Evolutionary conservation across 1,139 yeast genomes (phyloP).

Genomic region (Candida sp.): DNA sequence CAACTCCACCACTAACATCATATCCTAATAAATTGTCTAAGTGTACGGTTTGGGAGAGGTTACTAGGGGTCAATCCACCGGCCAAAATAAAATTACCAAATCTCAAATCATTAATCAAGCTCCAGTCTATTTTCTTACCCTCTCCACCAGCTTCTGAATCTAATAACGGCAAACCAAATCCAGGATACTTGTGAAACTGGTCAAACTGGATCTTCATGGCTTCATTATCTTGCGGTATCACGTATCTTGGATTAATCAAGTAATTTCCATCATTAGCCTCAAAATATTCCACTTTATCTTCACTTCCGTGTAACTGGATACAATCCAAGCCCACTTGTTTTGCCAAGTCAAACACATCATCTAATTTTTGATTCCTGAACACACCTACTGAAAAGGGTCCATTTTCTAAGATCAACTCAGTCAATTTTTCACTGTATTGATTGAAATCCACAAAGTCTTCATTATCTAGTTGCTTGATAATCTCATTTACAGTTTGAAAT

Average conservation of each 20-base stretch:
- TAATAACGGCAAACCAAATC: slow-evolving; percentile 57
- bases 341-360: slow-evolving; percentile 52
- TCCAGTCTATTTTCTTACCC: slow-evolving; percentile 78
- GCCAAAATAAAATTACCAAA: slow-evolving; percentile 66
- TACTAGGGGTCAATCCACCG: slow-evolving; percentile 82
- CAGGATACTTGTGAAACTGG: slow-evolving; percentile 10
- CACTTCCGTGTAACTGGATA: slow-evolving; percentile 89
- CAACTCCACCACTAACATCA: slow-evolving; percentile 97
- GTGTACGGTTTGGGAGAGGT: slow-evolving; percentile 52
- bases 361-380: slow-evolving; percentile 74
- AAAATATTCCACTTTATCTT: slow-evolving; percentile 56
- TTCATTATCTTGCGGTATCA: slow-evolving; percentile 50
- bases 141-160: slow-evolving; percentile 95
- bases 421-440: slow-evolving; percentile 33
- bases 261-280: slow-evolving; percentile 29
- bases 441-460: slow-evolving; percentile 14
- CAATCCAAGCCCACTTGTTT: slow-evolving; percentile 59
- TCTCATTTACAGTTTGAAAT: slow-evolving; percentile 17
- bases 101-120: slow-evolving; percentile 24
- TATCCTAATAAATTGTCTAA: slow-evolving; percentile 68
- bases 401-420: slow-evolving; percentile 31
- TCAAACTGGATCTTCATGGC: slow-evolving; percentile 18
- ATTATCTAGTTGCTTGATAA: slow-evolving; percentile 13
- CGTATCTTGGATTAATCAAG: slow-evolving; percentile 75
- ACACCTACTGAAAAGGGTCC: slow-evolving; percentile 89